Conservation (phyloP, 2,329 filamentous ascomycete species). For the Colletotrichum orbiculare region DNA sequence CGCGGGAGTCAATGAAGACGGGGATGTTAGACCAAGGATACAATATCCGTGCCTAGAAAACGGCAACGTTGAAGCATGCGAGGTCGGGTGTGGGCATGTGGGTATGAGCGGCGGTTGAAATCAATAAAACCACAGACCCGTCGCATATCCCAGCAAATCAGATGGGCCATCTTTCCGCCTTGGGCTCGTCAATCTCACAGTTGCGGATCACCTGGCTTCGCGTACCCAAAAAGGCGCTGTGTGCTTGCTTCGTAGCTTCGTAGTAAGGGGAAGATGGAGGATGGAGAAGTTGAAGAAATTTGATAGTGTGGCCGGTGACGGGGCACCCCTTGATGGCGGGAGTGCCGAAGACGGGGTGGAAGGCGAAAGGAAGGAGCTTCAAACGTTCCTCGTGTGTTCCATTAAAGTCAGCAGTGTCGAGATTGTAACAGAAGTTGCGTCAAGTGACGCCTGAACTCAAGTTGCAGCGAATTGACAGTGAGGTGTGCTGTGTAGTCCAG, state of each 20-base stretch:
- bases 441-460: slow-evolving; percentile 48
- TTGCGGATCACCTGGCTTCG: slow-evolving; percentile 9
- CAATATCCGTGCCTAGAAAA: slow-evolving; percentile 13
- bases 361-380: slow-evolving; percentile 27
- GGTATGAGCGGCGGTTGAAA: slow-evolving; percentile 6
- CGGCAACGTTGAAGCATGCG: not conserved
- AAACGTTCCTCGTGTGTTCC: slow-evolving; percentile 46
- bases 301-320: not conserved
- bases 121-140: slow-evolving; percentile 13
- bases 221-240: not conserved
- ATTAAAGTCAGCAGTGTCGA: slow-evolving; percentile 36
- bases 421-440: slow-evolving; percentile 51
- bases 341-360: slow-evolving; percentile 19
- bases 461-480: slow-evolving; percentile 13
- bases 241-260: not conserved
- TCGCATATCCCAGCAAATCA: slow-evolving; percentile 16
- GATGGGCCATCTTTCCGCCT: not conserved
- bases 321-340: slow-evolving; percentile 16
- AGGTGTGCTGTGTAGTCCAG: no score
- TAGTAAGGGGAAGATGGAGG: not conserved
- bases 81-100: slow-evolving; percentile 3
- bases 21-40: slow-evolving; percentile 6
- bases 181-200: slow-evolving; percentile 16
- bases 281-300: not conserved
- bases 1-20: not conserved